phyloP scores from a whole-genome alignment of 1,139 yeast genomes.

The Eremothecium cymbalariae region DNA sequence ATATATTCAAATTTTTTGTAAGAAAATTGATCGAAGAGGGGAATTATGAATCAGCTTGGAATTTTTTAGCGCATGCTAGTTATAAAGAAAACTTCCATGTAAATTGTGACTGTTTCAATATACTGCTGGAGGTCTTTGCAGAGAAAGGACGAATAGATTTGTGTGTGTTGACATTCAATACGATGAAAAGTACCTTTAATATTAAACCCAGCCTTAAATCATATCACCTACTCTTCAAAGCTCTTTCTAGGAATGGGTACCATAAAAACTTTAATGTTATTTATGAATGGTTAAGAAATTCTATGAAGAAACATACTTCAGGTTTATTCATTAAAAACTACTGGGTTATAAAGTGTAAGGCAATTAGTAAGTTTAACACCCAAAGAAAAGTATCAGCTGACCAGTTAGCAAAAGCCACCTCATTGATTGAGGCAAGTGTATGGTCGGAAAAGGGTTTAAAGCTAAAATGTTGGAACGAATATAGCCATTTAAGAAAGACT shows the following conservation, averaged over 20 bases:
- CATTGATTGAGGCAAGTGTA: no score
- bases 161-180: constrained; percentile 28
- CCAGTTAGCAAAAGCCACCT: no score
- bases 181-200: constrained; percentile 21
- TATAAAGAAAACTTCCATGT: constrained; percentile 11
- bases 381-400: no score
- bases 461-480: constrained; percentile 17
- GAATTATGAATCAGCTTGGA: constrained; percentile 27
- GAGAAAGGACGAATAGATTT: constrained; percentile 32
- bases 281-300: constrained; percentile 13
- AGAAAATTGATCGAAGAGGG: constrained; percentile 23
- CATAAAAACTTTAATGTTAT: constrained; percentile 24
- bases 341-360: constrained; percentile 24
- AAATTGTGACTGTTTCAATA: constrained; percentile 26
- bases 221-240: constrained; percentile 32
- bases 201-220: constrained; percentile 27
- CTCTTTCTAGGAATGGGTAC: constrained; percentile 30
- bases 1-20: constrained; percentile 23
- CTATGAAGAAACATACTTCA: constrained; percentile 8
- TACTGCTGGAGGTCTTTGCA: constrained; percentile 27
- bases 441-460: constrained; percentile 10
- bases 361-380: constrained; percentile 17
- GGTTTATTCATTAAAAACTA: constrained; percentile 12
- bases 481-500: constrained; percentile 12
- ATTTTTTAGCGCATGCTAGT: constrained; percentile 16